Evolutionary conservation across 2,329 filamentous ascomycete genomes (phyloP).

Genomic region (Tolypocladium tropicale): DNA sequence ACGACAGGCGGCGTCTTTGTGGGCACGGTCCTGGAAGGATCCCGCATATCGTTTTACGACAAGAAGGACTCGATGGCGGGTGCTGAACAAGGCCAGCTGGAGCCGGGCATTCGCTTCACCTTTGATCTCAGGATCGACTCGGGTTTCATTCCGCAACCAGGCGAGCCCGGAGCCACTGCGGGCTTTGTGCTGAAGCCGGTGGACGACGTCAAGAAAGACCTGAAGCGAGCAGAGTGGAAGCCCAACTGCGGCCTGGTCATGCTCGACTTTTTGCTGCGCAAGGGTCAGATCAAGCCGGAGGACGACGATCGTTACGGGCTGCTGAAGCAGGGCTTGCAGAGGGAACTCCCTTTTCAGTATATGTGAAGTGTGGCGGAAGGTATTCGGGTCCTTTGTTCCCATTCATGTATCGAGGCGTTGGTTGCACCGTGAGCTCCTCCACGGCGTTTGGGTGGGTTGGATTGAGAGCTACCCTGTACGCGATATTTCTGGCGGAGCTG

Average conservation of each 20-base stretch:
- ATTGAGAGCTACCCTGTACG: background rate
- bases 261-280: slow-evolving; percentile 24
- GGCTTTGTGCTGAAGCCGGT: slow-evolving; percentile 17
- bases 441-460: background rate
- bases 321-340: slow-evolving; percentile 12
- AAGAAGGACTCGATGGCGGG: slow-evolving; percentile 19
- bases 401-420: background rate
- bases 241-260: slow-evolving; percentile 29
- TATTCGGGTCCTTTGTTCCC: background rate
- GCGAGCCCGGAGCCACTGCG: slow-evolving; percentile 17
- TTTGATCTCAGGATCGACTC: slow-evolving; percentile 22
- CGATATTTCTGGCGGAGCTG: background rate
- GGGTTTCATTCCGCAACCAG: slow-evolving; percentile 10
- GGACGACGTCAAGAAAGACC: slow-evolving; percentile 17
- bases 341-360: slow-evolving; percentile 15
- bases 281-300: slow-evolving; percentile 13
- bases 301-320: slow-evolving; percentile 12
- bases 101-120: slow-evolving; percentile 26
- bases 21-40: slow-evolving; percentile 12
- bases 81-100: slow-evolving; percentile 20
- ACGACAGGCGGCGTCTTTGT: slow-evolving; percentile 7
- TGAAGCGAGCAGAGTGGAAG: slow-evolving; percentile 21
- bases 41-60: slow-evolving; percentile 23
- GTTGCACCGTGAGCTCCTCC: background rate
- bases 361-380: background rate